Percentiles rank a stretch among this genome's conserved stretches.
phyloP scores from a whole-genome alignment of 768 basidiomycete genomes.

The Lentinula sp. region DNA sequence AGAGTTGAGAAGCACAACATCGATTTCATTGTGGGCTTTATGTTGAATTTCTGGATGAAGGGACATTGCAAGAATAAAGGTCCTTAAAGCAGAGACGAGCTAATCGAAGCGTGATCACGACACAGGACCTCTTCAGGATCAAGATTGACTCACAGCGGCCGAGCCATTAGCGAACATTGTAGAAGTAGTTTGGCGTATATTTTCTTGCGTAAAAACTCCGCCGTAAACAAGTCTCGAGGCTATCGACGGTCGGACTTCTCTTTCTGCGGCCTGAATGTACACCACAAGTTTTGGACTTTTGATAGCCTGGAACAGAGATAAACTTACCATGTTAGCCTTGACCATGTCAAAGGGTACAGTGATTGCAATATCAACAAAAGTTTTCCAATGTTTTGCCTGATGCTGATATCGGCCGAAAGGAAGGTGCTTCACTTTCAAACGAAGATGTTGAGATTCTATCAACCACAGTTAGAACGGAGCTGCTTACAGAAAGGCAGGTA shows the following conservation, averaged over 20 bases:
- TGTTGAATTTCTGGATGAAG: conserved; percentile 20
- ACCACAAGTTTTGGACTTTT: neutral
- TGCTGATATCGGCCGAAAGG: neutral
- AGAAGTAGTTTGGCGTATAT: conserved; percentile 1
- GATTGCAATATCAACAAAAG: conserved; percentile 1
- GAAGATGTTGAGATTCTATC: neutral
- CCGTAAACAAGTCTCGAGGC: neutral
- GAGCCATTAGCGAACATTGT: conserved; percentile 8
- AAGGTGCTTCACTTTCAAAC: neutral
- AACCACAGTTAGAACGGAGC: neutral
- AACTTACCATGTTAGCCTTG: neutral
- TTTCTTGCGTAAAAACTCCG: neutral
- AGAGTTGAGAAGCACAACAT: conserved; percentile 9
- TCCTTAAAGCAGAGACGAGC: conserved; percentile 2
- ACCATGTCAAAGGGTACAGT: conserved; percentile 5
- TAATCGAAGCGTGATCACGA: neutral
- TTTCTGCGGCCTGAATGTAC: neutral
- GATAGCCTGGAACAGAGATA: neutral
- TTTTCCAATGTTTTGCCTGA: conserved; percentile 5
- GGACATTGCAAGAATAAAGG: conserved; percentile 12
- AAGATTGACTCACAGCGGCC: neutral
- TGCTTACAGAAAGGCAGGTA: conserved; percentile 12
- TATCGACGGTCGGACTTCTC: neutral
- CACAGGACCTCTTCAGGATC: neutral
- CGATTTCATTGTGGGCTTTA: conserved; percentile 19